Conservation (phyloP, 202 grass and related monocot species). For the Alloteropsis angusta region DNA sequence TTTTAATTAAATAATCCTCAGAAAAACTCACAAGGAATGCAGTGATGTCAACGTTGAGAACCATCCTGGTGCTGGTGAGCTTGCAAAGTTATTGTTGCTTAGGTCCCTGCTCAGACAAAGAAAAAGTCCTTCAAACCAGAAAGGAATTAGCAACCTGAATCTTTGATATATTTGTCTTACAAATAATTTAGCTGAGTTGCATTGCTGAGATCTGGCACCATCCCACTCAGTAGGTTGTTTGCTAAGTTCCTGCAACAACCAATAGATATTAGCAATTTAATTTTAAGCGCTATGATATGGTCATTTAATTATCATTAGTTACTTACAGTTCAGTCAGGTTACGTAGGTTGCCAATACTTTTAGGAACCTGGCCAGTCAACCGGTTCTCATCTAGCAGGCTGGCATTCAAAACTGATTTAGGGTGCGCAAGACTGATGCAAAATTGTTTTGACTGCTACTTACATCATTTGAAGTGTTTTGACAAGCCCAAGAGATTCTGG, state of each 20-base stretch:
- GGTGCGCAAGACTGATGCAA: not conserved
- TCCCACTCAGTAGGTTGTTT: constrained; percentile 19
- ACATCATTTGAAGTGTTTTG: constrained; percentile 48
- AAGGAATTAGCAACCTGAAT: not conserved
- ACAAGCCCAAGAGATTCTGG: constrained; percentile 40
- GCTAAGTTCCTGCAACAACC: constrained; percentile 36
- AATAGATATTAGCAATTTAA: not conserved
- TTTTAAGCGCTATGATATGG: not conserved
- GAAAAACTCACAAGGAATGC: constrained; percentile 33
- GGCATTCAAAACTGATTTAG: not conserved
- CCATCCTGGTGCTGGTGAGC: constrained; percentile 37
- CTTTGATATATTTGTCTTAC: constrained; percentile 26
- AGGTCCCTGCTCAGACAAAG: constrained; percentile 27
- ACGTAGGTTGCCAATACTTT: constrained; percentile 28
- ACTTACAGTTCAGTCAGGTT: constrained; percentile 47
- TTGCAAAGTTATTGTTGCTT: constrained; percentile 36
- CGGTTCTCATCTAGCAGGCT: constrained; percentile 49
- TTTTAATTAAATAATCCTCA: not conserved
- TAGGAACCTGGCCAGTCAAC: constrained; percentile 31
- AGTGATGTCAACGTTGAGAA: constrained; percentile 33
- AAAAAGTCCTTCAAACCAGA: not conserved
- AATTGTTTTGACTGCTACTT: constrained; percentile 10
- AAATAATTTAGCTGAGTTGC: constrained; percentile 37
- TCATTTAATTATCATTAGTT: constrained; percentile 2
- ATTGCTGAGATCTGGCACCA: constrained; percentile 36